phyloP scores from a whole-genome alignment of 768 basidiomycete genomes.

The Agaricus bisporus region DNA sequence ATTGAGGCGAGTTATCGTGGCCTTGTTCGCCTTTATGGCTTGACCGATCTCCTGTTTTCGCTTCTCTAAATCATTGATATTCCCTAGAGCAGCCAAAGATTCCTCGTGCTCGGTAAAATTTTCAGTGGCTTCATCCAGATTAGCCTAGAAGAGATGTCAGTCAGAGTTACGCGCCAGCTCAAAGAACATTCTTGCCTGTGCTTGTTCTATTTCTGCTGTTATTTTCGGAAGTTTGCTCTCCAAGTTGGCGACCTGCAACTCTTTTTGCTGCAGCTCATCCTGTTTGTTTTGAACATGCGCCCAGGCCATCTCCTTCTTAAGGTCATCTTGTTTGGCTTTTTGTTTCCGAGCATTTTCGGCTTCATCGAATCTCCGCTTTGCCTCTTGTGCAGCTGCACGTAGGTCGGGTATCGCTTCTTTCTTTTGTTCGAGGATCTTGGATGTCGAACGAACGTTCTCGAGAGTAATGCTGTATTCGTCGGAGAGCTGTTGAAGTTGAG shows the following conservation, averaged over 20 bases:
- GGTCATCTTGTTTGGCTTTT: slow-evolving; percentile 56
- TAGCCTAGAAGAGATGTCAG: slow-evolving; percentile 16
- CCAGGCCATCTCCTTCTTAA: slow-evolving; percentile 86
- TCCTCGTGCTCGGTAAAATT: slow-evolving; percentile 26
- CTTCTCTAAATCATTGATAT: slow-evolving; percentile 24
- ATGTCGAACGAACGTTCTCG: slow-evolving; percentile 65
- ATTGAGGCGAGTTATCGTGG: slow-evolving; percentile 33
- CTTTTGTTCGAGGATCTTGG: slow-evolving; percentile 62
- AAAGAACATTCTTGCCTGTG: slow-evolving; percentile 22
- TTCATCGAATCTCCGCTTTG: slow-evolving; percentile 56
- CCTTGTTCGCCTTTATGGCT: slow-evolving; percentile 42
- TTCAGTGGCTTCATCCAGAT: slow-evolving; percentile 23
- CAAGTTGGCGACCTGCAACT: slow-evolving; percentile 29
- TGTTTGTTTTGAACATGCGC: slow-evolving; percentile 73
- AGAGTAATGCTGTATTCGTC: slow-evolving; percentile 80
- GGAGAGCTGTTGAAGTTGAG: slow-evolving; percentile 81
- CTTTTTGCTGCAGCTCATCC: slow-evolving; percentile 39
- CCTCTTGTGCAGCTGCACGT: slow-evolving; percentile 48
- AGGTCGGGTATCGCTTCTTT: slow-evolving; percentile 77
- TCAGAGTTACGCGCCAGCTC: neutral
- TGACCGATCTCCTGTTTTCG: slow-evolving; percentile 41
- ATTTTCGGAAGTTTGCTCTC: slow-evolving; percentile 32
- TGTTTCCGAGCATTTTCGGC: slow-evolving; percentile 71
- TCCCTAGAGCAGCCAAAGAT: slow-evolving; percentile 23
- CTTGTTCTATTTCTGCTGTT: slow-evolving; percentile 24